Percentiles rank a stretch among this genome's conserved stretches.
Evolutionary conservation across 306 rosid genomes (phyloP).

Genomic region (Prunus mongolica): DNA sequence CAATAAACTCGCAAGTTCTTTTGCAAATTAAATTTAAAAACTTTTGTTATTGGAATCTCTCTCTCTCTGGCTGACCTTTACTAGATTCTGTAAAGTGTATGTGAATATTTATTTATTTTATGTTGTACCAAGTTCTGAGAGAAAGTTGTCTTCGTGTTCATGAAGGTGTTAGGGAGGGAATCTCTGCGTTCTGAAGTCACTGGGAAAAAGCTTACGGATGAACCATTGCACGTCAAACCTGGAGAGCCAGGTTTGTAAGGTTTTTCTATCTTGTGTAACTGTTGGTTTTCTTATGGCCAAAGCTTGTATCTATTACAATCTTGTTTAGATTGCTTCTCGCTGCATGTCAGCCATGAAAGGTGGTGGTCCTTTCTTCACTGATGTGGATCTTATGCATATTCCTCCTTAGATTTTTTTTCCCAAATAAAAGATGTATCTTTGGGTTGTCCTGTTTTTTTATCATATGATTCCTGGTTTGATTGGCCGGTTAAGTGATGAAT

Average conservation of each 20-base stretch:
- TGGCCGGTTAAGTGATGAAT: background rate
- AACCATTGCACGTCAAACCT: conserved; percentile 36
- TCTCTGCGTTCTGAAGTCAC: conserved; percentile 43
- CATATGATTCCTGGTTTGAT: background rate
- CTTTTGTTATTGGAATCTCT: background rate
- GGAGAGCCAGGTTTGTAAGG: conserved; percentile 37
- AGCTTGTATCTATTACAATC: background rate
- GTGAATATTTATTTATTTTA: background rate
- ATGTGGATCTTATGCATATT: background rate
- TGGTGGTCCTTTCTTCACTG: too few relatives aligned
- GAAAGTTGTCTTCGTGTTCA: conserved; percentile 10
- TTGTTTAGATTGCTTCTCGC: background rate
- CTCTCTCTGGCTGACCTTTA: background rate
- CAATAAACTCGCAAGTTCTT: too few relatives aligned
- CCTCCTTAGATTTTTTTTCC: background rate
- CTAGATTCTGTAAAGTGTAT: background rate
- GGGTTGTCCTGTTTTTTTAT: background rate
- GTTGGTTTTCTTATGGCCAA: background rate
- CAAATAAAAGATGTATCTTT: background rate
- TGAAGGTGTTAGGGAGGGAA: conserved; percentile 63
- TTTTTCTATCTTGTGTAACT: conserved; percentile 1
- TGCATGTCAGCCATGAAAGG: background rate
- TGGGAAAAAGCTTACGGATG: conserved; percentile 35
- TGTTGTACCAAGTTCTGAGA: conserved; percentile 14
- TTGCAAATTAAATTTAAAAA: background rate